These are phyloP conservation scores for Backusella macrospora DNA, from an alignment of 192 early-diverging fungal species.

Conservation along the genomic window DNA sequence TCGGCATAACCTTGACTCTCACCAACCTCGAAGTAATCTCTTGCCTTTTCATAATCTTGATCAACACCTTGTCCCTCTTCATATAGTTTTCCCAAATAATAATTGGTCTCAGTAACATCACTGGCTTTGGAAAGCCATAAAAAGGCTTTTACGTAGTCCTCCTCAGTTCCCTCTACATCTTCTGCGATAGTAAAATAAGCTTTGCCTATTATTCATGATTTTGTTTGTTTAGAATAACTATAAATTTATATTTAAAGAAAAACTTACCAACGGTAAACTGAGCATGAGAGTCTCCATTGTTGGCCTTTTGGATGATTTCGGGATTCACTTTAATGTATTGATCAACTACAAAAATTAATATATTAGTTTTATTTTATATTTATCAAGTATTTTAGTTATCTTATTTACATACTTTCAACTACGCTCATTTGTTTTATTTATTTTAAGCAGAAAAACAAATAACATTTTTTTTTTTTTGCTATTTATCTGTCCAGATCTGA, in stretches of 20 bases:
- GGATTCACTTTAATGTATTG: background rate
- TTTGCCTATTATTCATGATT: background rate
- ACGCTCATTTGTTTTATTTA: too few relatives aligned
- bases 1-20: background rate
- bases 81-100: background rate
- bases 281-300: background rate
- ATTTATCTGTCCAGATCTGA: too few relatives aligned
- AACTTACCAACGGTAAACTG: background rate
- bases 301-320: background rate
- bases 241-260: background rate
- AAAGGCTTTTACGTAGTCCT: background rate
- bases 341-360: background rate
- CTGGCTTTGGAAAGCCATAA: background rate
- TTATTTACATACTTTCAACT: background rate
- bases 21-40: background rate
- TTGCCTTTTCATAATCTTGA: background rate
- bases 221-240: background rate
- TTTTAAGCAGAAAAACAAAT: too few relatives aligned
- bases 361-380: too few relatives aligned
- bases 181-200: background rate
- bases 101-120: background rate
- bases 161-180: background rate
- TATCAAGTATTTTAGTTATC: background rate
- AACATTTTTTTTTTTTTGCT: too few relatives aligned
- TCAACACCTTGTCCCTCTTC: background rate